Conservation (phyloP, 23 red algal species). For the Gracilaria vermiculophylla region DNA sequence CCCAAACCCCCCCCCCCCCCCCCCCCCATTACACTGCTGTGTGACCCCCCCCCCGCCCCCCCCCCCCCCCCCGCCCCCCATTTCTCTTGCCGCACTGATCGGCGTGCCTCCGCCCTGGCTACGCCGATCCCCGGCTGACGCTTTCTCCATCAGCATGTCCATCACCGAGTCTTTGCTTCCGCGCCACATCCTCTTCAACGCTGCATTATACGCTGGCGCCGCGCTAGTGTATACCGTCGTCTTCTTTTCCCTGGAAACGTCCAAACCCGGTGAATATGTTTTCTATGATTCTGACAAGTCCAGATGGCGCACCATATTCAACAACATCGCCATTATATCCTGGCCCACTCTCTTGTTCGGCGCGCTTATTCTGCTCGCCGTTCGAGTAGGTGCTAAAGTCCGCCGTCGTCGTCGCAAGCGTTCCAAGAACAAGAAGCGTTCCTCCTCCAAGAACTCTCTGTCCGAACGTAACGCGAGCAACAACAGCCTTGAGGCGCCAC, state of each 20-base stretch:
- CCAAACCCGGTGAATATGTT: slow-evolving; percentile 15
- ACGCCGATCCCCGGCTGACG: background rate
- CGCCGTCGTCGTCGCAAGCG: slow-evolving; percentile 19
- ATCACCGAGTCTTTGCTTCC: slow-evolving; percentile 12
- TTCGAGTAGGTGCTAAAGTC: slow-evolving; percentile 35
- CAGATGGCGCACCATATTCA: slow-evolving; percentile 19
- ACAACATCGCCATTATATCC: slow-evolving; percentile 31
- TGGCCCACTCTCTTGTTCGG: slow-evolving; percentile 47
- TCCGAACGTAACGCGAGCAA: slow-evolving; percentile 3
- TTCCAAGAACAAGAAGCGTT: slow-evolving; percentile 16
- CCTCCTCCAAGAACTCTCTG: background rate
- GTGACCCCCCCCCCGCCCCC: background rate
- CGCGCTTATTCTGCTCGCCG: slow-evolving; percentile 50
- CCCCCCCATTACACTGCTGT: background rate
- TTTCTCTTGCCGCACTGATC: background rate
- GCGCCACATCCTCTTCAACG: slow-evolving; percentile 43
- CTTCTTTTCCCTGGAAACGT: slow-evolving; percentile 21
- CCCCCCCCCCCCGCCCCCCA: background rate
- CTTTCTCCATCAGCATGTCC: background rate
- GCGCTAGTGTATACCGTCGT: slow-evolving; percentile 38
- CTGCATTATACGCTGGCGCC: slow-evolving; percentile 28
- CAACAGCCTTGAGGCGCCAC: background rate
- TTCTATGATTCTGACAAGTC: slow-evolving; percentile 25
- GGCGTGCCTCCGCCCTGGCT: background rate
- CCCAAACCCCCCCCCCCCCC: background rate